Evolutionary conservation across 1,284 basidiomycete genomes (phyloP), one percentile per base, ranked within the genome.

Genomic region (Trametes polyzona): DNA sequence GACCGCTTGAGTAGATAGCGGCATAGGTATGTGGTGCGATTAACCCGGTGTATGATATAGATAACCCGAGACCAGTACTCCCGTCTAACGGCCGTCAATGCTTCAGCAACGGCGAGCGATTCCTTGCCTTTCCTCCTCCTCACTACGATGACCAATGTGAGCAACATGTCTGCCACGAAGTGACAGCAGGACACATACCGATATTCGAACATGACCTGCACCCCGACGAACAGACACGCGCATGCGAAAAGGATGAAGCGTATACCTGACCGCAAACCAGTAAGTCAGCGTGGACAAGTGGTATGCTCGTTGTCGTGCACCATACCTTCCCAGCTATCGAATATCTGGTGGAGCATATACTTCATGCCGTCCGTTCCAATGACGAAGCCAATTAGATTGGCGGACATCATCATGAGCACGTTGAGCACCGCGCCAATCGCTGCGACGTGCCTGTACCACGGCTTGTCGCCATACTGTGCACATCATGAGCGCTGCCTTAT

Each of bases 201-300:
- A 72, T 97, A 97, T 70, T 97, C 95, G 60, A 97, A 95, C 96
- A 98, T 98, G 46, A 97, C 73, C 71, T 98, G 96, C 0, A 87
- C 87, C 1, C 82, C 93, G 17, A 95, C 80, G 68, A 95, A 98
- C 27, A 98, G 59, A 63, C 87, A 88, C 0, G 70, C 76, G 54
- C 83, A 83, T 0, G 88, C 84, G 8, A 82, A 72, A 0, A 83
- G 36, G 55, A 94, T 73, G 72, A 96, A 97, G 16, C 72, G 73
- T 43, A 90, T 64, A 5, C 93, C 92, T 90, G 55, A 8, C 33
- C 26, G 9, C 6, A 35, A 17, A 41, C 19, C 36, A n/a, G n/a
- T n/a, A n/a, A n/a, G n/a, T 37, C 9, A 59, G 44, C n/a, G 21
- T 11, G 3, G 19, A 14, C 12, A 16, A 21, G 43, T 42, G 23